Base-by-base conservation (phyloP, 2,329 filamentous ascomycete genomes). In the Scedosporium minutisporum region DNA sequence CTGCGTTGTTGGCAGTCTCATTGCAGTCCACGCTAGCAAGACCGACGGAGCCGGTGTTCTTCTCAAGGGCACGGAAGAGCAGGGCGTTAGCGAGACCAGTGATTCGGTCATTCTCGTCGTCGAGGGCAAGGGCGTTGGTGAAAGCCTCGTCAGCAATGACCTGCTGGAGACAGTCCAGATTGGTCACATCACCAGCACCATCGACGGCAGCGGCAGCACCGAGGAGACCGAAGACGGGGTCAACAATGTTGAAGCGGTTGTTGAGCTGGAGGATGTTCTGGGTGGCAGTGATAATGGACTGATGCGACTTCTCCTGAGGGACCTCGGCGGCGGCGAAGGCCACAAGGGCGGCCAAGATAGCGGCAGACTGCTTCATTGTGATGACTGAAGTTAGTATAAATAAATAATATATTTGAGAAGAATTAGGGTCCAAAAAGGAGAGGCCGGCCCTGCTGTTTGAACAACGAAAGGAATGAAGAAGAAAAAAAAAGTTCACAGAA, bases 221-320 rank as follows among this genome's bases (percentile, higher is more conserved):
- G 33, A 80, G 73, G 6, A 80, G 75, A 51, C 73, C 77, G 67
- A 83, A 84, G 57, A 83, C 73, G 14, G 79, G 71, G 66, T 81
- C 78, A 55, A 68, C 58, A 63, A 83, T 81, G 9, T 75, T 69
- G 64, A 76, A 75, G 1, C 80, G 80, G 70, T 84, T 80, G 67
- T 82, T 68, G 63, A 73, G 67, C n/a, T 71, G 62, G 53, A 83
- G 69, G 60, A 74, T 70, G n/a, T 70, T 70, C 64, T 75, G 71
- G 63, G 79, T 76, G 48, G 71, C 72, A 33, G 69, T 69, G 51
- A 82, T 67, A 68, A 81, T 74, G 65, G 75, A 72, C 64, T 77
- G 70, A 69, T 84, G 81, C 14, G 79, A 78, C 67, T 82, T 78
- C 66, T 83, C 80, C 67, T 82, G 79, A 38, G 80, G 81, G 62